Percentiles rank a stretch among this genome's conserved stretches.
Conservation (phyloP, 2,329 filamentous ascomycete species). For the Chalaropsis thielavioides region DNA sequence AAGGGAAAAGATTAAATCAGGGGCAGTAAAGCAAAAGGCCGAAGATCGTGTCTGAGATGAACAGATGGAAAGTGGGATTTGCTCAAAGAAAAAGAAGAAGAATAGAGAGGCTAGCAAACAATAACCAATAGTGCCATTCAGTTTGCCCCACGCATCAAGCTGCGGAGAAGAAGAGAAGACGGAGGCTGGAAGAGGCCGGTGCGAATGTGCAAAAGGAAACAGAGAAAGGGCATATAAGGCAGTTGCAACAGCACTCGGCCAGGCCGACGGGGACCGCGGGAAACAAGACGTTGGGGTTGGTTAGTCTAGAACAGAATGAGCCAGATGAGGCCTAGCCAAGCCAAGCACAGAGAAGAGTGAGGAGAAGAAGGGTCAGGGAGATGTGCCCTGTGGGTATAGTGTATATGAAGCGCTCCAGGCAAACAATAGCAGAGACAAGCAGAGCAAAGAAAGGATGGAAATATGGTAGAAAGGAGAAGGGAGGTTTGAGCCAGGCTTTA, state of each 20-base stretch:
- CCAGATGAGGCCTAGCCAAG: not conserved
- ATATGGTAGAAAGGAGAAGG: not conserved
- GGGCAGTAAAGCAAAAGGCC: no score
- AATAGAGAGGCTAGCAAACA: not conserved
- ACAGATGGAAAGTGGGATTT: not conserved
- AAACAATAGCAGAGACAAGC: conserved; percentile 22
- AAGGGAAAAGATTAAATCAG: no score
- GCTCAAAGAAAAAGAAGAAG: not conserved
- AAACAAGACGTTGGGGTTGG: no score
- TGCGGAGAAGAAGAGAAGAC: not conserved
- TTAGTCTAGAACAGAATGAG: not conserved
- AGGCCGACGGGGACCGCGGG: not conserved
- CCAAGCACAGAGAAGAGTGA: not conserved
- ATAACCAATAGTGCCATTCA: not conserved
- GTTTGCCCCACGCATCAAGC: not conserved
- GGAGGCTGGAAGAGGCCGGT: not conserved
- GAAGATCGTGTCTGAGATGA: no score
- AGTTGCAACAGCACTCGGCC: not conserved
- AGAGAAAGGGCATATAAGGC: not conserved
- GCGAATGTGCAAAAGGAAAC: not conserved
- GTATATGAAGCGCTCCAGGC: not conserved
- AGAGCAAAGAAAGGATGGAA: conserved; percentile 8
- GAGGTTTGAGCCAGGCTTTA: not conserved
- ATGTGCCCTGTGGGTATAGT: not conserved
- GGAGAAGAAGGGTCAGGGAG: not conserved